phyloP scores from a whole-genome alignment of 495 filamentous ascomycete species.

The Paragyromitra xinjiangensis region DNA sequence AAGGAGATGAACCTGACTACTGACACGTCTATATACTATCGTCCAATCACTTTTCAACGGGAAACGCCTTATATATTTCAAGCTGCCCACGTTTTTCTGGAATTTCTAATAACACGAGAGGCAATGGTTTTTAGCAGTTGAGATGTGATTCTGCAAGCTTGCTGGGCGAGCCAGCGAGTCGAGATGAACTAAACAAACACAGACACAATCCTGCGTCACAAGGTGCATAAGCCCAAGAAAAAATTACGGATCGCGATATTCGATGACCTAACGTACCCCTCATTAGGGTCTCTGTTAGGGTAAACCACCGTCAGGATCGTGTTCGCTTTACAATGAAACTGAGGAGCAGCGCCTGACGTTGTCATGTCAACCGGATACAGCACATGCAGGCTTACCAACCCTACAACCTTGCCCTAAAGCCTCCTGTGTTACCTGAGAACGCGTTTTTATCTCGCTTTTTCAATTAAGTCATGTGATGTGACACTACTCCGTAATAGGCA shows the following conservation, averaged over 20 bases:
- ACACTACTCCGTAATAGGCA: slow-evolving; percentile 27
- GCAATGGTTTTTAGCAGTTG: slow-evolving; percentile 5
- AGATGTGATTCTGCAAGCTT: slow-evolving; percentile 39
- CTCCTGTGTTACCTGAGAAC: slow-evolving; percentile 13
- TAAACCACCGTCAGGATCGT: slow-evolving; percentile 2
- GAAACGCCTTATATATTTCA: slow-evolving; percentile 29
- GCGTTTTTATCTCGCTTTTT: slow-evolving; percentile 24
- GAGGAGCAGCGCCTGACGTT: slow-evolving; percentile 11
- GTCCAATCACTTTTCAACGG: slow-evolving; percentile 23
- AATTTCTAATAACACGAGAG: slow-evolving; percentile 14
- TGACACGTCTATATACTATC: slow-evolving; percentile 37
- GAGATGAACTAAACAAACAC: slow-evolving; percentile 19
- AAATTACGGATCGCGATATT: slow-evolving; percentile 27
- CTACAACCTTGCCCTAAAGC: slow-evolving; percentile 33
- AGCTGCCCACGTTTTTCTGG: slow-evolving; percentile 4
- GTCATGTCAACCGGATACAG: slow-evolving; percentile 30
- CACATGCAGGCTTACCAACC: slow-evolving; percentile 34
- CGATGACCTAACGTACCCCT: slow-evolving; percentile 37
- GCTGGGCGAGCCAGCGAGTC: slow-evolving; percentile 14
- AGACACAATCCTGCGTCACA: slow-evolving; percentile 1
- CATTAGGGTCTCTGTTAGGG: slow-evolving; percentile 15
- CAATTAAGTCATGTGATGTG: slow-evolving; percentile 40
- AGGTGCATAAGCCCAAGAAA: slow-evolving; percentile 20
- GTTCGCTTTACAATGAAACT: not conserved
- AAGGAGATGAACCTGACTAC: slow-evolving; percentile 28